Conservation (phyloP, 225 moss, liverwort and hornwort genomes). For the Marchantia polymorpha region DNA sequence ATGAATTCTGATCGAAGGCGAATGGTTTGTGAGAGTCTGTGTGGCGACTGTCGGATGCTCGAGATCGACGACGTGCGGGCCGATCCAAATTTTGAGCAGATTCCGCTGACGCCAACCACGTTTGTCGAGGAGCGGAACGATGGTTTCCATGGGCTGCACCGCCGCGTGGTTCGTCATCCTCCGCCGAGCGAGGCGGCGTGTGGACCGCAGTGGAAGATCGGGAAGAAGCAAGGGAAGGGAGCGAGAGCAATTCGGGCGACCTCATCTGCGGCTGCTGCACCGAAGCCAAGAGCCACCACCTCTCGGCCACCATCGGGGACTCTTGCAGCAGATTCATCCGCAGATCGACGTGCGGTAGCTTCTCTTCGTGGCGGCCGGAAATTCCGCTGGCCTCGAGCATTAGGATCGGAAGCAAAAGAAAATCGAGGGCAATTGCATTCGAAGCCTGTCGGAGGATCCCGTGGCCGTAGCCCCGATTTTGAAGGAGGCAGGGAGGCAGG, state of each 20-base stretch:
- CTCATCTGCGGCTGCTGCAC: not conserved
- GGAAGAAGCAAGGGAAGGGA: not conserved
- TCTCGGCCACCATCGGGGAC: no score
- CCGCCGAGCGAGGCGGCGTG: conserved; percentile 12
- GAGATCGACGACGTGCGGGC: not conserved
- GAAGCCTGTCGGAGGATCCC: not conserved
- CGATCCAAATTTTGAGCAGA: conserved; percentile 10
- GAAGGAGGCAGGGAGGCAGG: no score
- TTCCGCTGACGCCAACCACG: conserved; percentile 15
- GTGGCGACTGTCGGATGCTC: not conserved
- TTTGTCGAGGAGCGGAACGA: not conserved
- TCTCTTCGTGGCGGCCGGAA: no score
- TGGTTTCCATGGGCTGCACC: not conserved
- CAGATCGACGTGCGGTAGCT: no score
- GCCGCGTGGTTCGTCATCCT: not conserved
- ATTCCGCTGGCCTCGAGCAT: no score
- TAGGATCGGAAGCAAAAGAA: not conserved
- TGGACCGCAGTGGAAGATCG: conserved; percentile 1
- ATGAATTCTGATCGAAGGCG: no score
- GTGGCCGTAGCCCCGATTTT: not conserved
- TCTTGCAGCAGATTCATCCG: no score
- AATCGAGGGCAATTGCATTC: not conserved
- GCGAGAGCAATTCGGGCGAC: not conserved
- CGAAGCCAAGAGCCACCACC: not conserved
- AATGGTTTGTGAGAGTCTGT: not conserved